A percentile compares a stretch with the other conserved stretches of the same genome.
phyloP scores from a whole-genome alignment of 2,329 filamentous ascomycete species.

The Paramyrothecium sp. region DNA sequence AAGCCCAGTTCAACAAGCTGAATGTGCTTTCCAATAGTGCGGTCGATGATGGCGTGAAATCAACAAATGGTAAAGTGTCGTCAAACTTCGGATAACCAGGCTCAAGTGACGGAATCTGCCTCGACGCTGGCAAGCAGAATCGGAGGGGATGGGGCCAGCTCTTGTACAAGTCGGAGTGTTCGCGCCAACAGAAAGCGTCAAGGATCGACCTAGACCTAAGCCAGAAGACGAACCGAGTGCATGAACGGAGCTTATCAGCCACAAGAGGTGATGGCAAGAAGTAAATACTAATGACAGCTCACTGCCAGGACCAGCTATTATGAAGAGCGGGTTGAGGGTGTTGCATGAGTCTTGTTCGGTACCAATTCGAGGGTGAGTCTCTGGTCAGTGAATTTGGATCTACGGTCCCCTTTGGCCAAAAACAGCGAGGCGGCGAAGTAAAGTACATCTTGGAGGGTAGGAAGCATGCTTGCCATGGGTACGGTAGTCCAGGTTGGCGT shows the following conservation, averaged over 20 bases:
- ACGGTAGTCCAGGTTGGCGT: conserved; percentile 3
- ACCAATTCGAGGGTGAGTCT: not conserved
- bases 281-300: not conserved
- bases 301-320: not conserved
- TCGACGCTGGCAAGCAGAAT: not conserved
- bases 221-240: not conserved
- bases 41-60: not conserved
- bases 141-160: not conserved
- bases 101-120: not conserved
- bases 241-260: not conserved
- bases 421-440: not conserved
- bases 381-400: not conserved
- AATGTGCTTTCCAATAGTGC: not conserved
- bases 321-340: not conserved
- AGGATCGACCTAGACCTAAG: not conserved
- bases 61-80: not conserved
- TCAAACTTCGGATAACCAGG: not conserved
- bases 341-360: no score
- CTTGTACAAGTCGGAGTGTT: not conserved
- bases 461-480: not conserved
- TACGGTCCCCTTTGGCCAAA: not conserved
- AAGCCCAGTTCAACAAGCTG: not conserved
- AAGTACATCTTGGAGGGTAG: not conserved
- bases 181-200: not conserved
- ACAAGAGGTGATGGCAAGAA: not conserved